These are phyloP conservation scores for Paramyrothecium sp. DNA, from an alignment of 2,329 filamentous ascomycete species.

Conservation along the genomic window DNA sequence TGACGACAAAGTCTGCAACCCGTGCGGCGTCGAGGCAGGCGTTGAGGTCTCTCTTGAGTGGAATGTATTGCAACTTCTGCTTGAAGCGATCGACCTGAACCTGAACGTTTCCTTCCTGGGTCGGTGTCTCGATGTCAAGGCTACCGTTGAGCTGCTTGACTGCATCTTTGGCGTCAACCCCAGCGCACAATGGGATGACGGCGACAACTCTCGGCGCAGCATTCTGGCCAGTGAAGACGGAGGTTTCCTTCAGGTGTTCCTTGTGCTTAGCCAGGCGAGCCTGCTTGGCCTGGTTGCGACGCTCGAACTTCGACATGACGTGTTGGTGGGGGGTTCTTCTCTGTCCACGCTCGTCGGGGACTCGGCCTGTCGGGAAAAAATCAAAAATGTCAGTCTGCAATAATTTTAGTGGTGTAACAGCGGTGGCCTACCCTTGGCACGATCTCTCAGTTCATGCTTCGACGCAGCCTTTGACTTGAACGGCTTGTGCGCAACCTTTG, in stretches of 20 bases:
- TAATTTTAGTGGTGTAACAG: neutral
- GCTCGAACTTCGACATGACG: conserved; percentile 95
- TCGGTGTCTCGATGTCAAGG: conserved; percentile 71
- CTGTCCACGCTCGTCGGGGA: conserved; percentile 68
- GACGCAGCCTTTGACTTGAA: conserved; percentile 92
- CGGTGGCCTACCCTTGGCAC: conserved; percentile 68
- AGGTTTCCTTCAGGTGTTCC: conserved; percentile 76
- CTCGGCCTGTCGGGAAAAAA: conserved; percentile 60
- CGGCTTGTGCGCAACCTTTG: conserved; percentile 81
- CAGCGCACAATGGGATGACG: conserved; percentile 77
- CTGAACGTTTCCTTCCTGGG: conserved; percentile 58
- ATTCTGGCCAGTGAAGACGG: conserved; percentile 82
- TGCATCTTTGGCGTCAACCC: conserved; percentile 65
- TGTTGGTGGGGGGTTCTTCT: conserved; percentile 93
- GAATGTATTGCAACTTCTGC: conserved; percentile 86
- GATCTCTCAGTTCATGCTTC: conserved; percentile 82
- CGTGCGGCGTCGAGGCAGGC: conserved; percentile 82
- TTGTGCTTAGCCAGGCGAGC: conserved; percentile 79
- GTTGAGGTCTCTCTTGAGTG: conserved; percentile 70
- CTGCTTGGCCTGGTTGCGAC: conserved; percentile 93
- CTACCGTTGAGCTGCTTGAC: conserved; percentile 73
- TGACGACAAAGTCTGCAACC: conserved; percentile 86
- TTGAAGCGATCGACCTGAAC: conserved; percentile 87
- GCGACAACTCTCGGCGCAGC: conserved; percentile 87
- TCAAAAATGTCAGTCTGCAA: conserved; percentile 1